Conservation (phyloP, 768 basidiomycete species). For the Boletellus ananiceps region DNA sequence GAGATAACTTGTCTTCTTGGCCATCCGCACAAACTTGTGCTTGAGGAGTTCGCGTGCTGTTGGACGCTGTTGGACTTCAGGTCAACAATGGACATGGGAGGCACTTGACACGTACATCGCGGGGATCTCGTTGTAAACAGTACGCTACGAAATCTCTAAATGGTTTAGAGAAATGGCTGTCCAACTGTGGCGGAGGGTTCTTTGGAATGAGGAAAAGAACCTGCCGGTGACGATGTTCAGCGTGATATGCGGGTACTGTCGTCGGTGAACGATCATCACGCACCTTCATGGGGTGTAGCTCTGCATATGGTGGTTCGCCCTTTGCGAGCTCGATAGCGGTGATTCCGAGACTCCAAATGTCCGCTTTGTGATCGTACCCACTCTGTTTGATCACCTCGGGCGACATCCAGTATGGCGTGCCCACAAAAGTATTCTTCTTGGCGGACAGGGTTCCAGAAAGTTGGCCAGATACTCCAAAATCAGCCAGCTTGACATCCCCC, state of each 20-base stretch:
- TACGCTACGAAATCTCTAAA: constrained; percentile 93
- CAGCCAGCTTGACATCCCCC: constrained; percentile 95
- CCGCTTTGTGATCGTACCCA: constrained; percentile 98
- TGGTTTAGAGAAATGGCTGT: constrained; percentile 85
- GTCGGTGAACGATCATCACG: constrained; percentile 10
- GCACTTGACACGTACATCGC: constrained; percentile 55
- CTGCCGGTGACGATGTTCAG: constrained; percentile 34
- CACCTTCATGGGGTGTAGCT: constrained; percentile 99
- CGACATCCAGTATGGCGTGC: constrained; percentile 99
- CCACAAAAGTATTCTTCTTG: constrained; percentile 98
- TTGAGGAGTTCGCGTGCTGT: constrained; percentile 92
- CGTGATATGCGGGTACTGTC: neutral
- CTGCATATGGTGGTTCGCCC: constrained; percentile 97
- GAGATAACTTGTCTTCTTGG: constrained; percentile 90
- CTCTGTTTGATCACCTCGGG: constrained; percentile 99
- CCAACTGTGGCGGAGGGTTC: constrained; percentile 89
- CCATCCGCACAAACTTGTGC: constrained; percentile 93
- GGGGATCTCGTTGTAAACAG: constrained; percentile 92
- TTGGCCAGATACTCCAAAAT: constrained; percentile 98
- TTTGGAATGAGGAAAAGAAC: constrained; percentile 98
- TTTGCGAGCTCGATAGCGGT: constrained; percentile 97
- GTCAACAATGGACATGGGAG: constrained; percentile 11
- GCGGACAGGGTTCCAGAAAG: constrained; percentile 88
- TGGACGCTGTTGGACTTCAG: constrained; percentile 59
- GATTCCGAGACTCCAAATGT: constrained; percentile 97